Conservation (phyloP, 371 early-diverging fungal genomes). For the Sporodiniella umbellata region DNA sequence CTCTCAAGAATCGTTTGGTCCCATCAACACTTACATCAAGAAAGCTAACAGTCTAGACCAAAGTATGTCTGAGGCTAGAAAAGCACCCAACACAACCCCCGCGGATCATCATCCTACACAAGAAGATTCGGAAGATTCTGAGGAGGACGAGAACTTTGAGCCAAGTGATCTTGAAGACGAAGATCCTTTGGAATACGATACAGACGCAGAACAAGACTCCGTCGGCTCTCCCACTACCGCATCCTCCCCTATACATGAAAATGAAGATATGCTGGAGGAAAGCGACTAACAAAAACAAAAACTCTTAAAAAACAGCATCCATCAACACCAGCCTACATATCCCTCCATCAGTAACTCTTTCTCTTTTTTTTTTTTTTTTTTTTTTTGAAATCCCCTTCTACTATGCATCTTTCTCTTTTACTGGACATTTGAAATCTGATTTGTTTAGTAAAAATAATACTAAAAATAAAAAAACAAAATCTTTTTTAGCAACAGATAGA, state of each 20-base stretch:
- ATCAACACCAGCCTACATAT: background rate
- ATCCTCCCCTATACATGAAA: no score
- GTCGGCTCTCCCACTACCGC: no score
- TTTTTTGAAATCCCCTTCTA: no score
- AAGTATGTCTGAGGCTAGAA: slow-evolving; percentile 40
- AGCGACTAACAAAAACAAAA: slow-evolving; percentile 10
- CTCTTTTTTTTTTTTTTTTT: background rate
- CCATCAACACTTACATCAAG: slow-evolving; percentile 46
- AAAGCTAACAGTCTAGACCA: slow-evolving; percentile 34
- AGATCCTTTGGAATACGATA: slow-evolving; percentile 43
- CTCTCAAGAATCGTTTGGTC: slow-evolving; percentile 49
- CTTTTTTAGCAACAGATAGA: no score
- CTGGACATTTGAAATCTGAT: no score
- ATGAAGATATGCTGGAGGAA: slow-evolving; percentile 16
- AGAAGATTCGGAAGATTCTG: slow-evolving; percentile 19
- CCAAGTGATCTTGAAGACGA: slow-evolving; percentile 35
- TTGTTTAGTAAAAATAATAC: no score
- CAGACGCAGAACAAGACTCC: slow-evolving; percentile 37
- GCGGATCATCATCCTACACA: no score
- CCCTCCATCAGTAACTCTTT: background rate
- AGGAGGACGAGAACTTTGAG: slow-evolving; percentile 28
- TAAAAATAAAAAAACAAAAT: no score
- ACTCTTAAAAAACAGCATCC: background rate
- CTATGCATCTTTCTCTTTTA: no score
- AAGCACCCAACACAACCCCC: no score